Percentiles rank a stretch among this genome's conserved stretches.
These are phyloP conservation scores for Bruguiera parviflora DNA, from an alignment of 345 rosid species.

Conservation along the genomic window DNA sequence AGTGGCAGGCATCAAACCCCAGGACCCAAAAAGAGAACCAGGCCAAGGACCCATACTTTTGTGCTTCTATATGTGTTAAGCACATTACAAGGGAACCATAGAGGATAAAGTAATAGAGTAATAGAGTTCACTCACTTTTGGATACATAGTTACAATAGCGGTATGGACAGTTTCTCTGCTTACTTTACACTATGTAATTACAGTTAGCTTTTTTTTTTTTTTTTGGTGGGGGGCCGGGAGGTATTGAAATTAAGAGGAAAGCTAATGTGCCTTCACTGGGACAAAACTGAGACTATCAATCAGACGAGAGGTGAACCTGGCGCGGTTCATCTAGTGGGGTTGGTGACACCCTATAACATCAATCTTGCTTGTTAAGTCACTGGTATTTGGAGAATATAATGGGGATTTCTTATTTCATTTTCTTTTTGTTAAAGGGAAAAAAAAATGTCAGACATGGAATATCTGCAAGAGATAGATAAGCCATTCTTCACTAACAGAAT, in stretches of 20 bases:
- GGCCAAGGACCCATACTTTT: constrained; percentile 33
- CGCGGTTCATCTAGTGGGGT: not conserved
- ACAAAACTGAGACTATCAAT: not conserved
- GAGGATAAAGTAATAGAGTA: not conserved
- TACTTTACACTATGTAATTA: no score
- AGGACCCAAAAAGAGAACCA: constrained; percentile 26
- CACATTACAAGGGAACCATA: not conserved
- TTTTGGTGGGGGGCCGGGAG: no score
- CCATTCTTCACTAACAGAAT: no score
- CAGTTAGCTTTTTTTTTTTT: not conserved
- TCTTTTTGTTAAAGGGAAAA: no score
- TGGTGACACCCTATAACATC: no score
- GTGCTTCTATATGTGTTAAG: constrained; percentile 19
- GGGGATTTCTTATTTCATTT: no score
- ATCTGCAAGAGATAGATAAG: no score
- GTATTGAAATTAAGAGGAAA: not conserved
- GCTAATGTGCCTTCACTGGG: not conserved
- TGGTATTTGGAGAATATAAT: not conserved
- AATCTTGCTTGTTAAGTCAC: not conserved
- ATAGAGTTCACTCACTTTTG: constrained; percentile 1
- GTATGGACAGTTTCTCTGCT: not conserved
- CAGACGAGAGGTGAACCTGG: not conserved
- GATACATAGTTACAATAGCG: not conserved
- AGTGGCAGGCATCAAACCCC: constrained; percentile 47
- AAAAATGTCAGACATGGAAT: no score